Evolutionary conservation across 495 filamentous ascomycete genomes (phyloP), one percentile per base, ranked within the genome.

Genomic region (Astrothelium subdiscretum): DNA sequence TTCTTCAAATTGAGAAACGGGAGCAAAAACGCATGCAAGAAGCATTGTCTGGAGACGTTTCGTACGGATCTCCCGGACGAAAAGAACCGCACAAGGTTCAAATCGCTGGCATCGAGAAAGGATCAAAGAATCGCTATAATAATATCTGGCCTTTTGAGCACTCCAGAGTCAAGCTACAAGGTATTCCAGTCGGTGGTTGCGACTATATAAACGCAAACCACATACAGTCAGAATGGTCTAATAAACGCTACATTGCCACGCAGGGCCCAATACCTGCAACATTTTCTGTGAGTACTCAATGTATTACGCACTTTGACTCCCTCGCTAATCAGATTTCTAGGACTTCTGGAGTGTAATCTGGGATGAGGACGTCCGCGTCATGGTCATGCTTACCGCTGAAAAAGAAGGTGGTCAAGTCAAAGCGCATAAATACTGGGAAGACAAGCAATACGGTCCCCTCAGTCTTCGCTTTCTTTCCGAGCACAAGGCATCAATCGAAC

Each of bases 61-160:
- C 77, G 31, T 82, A 81, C 61, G 79, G 80, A 32, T 77, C 80
- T 38, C 18, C n/a, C 22, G 27, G 15, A 8, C 52, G 51, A 10
- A 61, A 44, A 15, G 59, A 60, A n/a, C n/a, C n/a, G 10, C 60
- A 68, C 40, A 76, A 68, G 63, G 79, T 80, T 61, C 82, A 74
- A 64, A 83, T 98, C 59, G 94, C 91, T 2, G 94, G 94, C 3
- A 89, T 98, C 60, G 94, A 98, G 70, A 91, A 96, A 69, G 94
- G 94, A 32, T 82, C 79, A 2, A 97, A 97, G 74, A 98, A 98
- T 69, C 80, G 94, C 22, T 98, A 98, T 72, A 97, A 96, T 73
- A 94, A 96, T 67, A 97, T 97, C 43, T 88, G 95, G 74, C 94
- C 94, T 4, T 98, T 95, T 69, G 94, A 98, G 70, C 94, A 98